Evolutionary conservation across 331 rosid species (phyloP).

Genomic region (Phaseolus coccineus): DNA sequence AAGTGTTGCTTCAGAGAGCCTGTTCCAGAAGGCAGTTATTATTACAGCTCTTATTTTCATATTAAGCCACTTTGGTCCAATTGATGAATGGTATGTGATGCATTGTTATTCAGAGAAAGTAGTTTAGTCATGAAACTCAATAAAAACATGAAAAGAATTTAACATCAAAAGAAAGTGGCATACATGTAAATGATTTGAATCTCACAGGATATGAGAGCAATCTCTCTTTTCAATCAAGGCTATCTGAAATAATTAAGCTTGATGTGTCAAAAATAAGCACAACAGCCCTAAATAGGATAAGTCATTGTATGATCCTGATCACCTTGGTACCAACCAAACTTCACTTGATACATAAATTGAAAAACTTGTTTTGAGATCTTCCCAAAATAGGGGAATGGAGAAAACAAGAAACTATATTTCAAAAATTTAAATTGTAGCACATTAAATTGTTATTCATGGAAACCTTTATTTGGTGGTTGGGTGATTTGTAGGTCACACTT

Average conservation of each 20-base stretch:
- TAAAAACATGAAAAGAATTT: slow-evolving; percentile 3
- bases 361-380: too few relatives aligned
- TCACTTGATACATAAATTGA: background rate
- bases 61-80: slow-evolving; percentile 73
- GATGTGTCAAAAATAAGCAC: background rate
- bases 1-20: slow-evolving; percentile 58
- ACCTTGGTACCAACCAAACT: background rate
- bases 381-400: background rate
- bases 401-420: background rate
- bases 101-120: slow-evolving; percentile 11
- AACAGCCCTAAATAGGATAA: background rate
- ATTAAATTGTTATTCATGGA: background rate
- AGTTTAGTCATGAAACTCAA: background rate
- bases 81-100: slow-evolving; percentile 75
- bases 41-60: slow-evolving; percentile 66
- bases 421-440: slow-evolving; percentile 5
- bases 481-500: slow-evolving; percentile 73
- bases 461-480: slow-evolving; percentile 31
- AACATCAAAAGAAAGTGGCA: slow-evolving; percentile 33
- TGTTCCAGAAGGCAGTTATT: slow-evolving; percentile 79
- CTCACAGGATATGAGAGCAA: background rate
- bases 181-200: background rate
- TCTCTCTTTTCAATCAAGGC: slow-evolving; percentile 3
- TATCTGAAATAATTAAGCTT: background rate
- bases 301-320: background rate